Percentiles rank a stretch among this genome's conserved stretches.
These are phyloP conservation scores for Apiospora saccharicola DNA, from an alignment of 2,329 filamentous ascomycete species.

Conservation along the genomic window DNA sequence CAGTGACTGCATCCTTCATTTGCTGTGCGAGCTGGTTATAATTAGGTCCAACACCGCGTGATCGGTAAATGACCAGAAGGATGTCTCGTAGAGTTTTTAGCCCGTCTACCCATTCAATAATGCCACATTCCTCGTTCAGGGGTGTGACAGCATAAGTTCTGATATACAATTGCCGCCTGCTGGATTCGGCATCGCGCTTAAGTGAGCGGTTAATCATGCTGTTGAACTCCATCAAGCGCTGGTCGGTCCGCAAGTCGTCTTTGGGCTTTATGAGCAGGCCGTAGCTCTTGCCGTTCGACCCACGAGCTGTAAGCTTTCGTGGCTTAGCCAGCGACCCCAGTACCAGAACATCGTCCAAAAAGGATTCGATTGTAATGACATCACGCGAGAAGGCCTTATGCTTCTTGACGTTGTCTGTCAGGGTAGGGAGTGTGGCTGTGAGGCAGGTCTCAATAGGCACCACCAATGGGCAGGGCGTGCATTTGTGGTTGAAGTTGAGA, in stretches of 20 bases:
- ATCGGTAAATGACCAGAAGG: constrained; percentile 77
- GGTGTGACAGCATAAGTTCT: constrained; percentile 97
- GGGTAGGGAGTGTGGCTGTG: constrained; percentile 79
- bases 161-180: constrained; percentile 90
- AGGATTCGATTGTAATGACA: constrained; percentile 80
- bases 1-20: constrained; percentile 68
- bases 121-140: constrained; percentile 94
- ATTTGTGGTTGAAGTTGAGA: constrained; percentile 84
- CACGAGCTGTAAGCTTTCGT: constrained; percentile 85
- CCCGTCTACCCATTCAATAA: constrained; percentile 98
- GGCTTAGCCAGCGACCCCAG: constrained; percentile 92
- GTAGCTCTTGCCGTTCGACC: constrained; percentile 88
- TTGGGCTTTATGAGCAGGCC: constrained; percentile 96
- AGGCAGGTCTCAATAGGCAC: constrained; percentile 88
- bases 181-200: constrained; percentile 90
- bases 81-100: constrained; percentile 95
- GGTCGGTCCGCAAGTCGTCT: constrained; percentile 95
- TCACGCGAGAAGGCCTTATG: constrained; percentile 90
- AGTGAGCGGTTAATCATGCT: constrained; percentile 95
- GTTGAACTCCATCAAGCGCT: constrained; percentile 99
- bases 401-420: constrained; percentile 73
- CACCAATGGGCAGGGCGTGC: constrained; percentile 83
- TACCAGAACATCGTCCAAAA: constrained; percentile 88
- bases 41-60: constrained; percentile 74
- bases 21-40: constrained; percentile 70